Evolutionary conservation across 441 rosid species (phyloP).

Genomic region (Bocquillonia castaneifolia): DNA sequence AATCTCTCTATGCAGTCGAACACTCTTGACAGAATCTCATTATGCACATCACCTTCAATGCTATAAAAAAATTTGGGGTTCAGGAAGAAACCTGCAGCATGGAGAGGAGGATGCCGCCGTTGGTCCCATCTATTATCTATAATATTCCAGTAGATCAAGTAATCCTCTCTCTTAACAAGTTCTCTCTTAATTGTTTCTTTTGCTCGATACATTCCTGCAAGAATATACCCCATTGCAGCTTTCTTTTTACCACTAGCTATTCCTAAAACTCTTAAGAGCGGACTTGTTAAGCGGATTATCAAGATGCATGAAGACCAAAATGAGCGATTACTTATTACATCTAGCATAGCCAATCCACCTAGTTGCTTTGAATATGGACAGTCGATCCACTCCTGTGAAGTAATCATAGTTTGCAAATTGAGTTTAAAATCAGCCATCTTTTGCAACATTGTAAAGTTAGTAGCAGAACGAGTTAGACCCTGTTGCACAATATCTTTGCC

Average conservation of each 20-base stretch:
- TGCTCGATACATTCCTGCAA: slow-evolving; percentile 73
- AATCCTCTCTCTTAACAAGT: slow-evolving; percentile 60
- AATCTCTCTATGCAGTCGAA: slow-evolving; percentile 81
- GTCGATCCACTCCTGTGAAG: slow-evolving; percentile 85
- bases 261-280: slow-evolving; percentile 59
- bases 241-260: slow-evolving; percentile 50
- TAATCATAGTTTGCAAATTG: slow-evolving; percentile 72
- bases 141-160: slow-evolving; percentile 69
- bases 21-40: slow-evolving; percentile 59
- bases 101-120: slow-evolving; percentile 66
- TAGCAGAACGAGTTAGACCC: slow-evolving; percentile 49
- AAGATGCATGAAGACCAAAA: slow-evolving; percentile 71
- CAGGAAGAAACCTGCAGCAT: slow-evolving; percentile 83
- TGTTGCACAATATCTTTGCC: slow-evolving; percentile 75
- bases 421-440: slow-evolving; percentile 54
- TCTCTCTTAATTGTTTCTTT: slow-evolving; percentile 77
- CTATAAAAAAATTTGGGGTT: slow-evolving; percentile 87
- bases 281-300: slow-evolving; percentile 50
- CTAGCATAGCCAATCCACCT: slow-evolving; percentile 63
- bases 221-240: slow-evolving; percentile 85
- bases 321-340: slow-evolving; percentile 49
- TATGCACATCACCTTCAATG: slow-evolving; percentile 58
- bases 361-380: slow-evolving; percentile 60
- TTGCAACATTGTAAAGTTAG: slow-evolving; percentile 65
- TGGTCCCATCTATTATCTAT: slow-evolving; percentile 77